Conservation (phyloP, 495 filamentous ascomycete species). For the Trichoderma virens region DNA sequence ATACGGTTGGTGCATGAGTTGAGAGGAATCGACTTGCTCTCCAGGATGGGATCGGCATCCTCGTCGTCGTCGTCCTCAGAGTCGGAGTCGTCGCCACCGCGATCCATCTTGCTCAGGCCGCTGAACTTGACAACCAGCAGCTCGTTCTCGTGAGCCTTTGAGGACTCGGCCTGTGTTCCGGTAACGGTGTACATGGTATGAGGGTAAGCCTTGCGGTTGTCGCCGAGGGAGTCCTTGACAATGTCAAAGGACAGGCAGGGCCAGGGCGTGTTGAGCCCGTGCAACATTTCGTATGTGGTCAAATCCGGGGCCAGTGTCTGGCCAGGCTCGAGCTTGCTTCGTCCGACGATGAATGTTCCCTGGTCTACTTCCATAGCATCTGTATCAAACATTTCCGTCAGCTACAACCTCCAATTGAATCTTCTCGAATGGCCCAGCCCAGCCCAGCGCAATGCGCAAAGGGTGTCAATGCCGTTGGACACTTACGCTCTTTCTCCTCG, state of each 20-base stretch:
- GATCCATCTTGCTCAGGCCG: conserved; percentile 77
- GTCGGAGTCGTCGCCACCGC: conserved; percentile 50
- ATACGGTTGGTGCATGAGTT: conserved; percentile 87
- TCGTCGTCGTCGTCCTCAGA: conserved; percentile 68
- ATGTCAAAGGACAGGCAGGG: conserved; percentile 96
- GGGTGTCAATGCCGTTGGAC: neutral
- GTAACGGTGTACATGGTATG: conserved; percentile 89
- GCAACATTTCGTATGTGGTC: conserved; percentile 92
- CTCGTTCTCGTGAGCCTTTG: conserved; percentile 74
- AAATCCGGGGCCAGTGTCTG: conserved; percentile 86
- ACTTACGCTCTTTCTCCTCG: conserved; percentile 63
- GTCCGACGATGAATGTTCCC: conserved; percentile 80
- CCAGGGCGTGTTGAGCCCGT: conserved; percentile 86
- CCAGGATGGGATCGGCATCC: conserved; percentile 87
- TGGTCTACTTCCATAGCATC: conserved; percentile 83
- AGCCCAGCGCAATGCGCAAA: neutral
- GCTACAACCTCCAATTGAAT: conserved; percentile 6
- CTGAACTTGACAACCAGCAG: conserved; percentile 94
- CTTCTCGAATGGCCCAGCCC: too few species aligned
- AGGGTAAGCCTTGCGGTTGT: conserved; percentile 83
- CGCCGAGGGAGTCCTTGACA: conserved; percentile 76
- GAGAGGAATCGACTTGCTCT: conserved; percentile 80
- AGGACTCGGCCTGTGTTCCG: conserved; percentile 81
- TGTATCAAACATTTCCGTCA: conserved; percentile 21
- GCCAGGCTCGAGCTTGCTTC: conserved; percentile 76